Conservation (phyloP, 2,329 filamentous ascomycete species). For the Albifimbria verrucaria region DNA sequence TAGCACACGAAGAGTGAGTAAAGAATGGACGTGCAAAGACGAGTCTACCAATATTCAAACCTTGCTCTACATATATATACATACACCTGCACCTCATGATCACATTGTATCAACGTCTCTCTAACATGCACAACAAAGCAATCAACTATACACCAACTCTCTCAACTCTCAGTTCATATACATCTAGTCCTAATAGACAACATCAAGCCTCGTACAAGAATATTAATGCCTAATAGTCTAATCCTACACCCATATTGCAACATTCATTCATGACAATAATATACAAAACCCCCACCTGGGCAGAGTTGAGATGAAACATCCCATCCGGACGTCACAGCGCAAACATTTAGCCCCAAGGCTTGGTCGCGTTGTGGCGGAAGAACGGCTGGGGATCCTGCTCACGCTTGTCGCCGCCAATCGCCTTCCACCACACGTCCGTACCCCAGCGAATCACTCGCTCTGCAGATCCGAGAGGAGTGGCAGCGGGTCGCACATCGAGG, state of each 20-base stretch:
- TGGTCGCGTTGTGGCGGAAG: conserved; percentile 18
- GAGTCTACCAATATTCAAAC: no score
- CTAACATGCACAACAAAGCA: no score
- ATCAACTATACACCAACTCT: no score
- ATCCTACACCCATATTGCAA: background rate
- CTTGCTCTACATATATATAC: no score
- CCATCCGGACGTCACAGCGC: background rate
- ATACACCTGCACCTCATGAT: no score
- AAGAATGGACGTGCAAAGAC: no score
- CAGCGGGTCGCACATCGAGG: conserved; percentile 86
- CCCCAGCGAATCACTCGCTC: conserved; percentile 88
- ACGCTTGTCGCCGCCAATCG: conserved; percentile 67
- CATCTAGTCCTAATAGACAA: background rate
- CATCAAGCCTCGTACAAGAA: background rate
- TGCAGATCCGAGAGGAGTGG: conserved; percentile 74
- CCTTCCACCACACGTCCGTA: conserved; percentile 90
- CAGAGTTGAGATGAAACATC: conserved; percentile 2
- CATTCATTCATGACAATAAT: conserved; percentile 2
- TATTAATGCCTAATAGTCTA: background rate
- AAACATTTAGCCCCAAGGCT: conserved; percentile 3
- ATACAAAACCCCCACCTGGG: background rate
- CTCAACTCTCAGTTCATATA: no score
- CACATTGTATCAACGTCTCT: no score
- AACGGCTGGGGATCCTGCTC: conserved; percentile 39
- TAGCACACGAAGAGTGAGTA: no score